phyloP scores from a whole-genome alignment of 2,329 filamentous ascomycete genomes.

The Xylaria sp. region DNA sequence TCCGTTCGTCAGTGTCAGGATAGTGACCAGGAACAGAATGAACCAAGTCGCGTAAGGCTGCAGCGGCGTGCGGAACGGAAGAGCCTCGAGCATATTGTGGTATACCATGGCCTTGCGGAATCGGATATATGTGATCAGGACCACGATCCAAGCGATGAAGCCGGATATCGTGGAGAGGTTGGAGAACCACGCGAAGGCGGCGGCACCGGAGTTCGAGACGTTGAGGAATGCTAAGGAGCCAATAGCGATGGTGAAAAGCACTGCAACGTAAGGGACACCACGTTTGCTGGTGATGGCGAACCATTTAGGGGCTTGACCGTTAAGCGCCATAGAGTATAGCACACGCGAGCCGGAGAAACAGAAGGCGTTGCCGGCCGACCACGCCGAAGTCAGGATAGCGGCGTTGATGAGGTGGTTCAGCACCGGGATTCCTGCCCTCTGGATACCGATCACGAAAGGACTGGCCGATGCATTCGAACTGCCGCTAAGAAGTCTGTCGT shows the following conservation, averaged over 20 bases:
- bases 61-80: conserved; percentile 64
- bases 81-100: conserved; percentile 61
- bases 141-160: conserved; percentile 69
- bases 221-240: conserved; percentile 78
- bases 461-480: conserved; percentile 70
- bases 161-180: conserved; percentile 74
- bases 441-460: conserved; percentile 75
- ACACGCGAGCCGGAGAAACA: conserved; percentile 76
- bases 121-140: conserved; percentile 68
- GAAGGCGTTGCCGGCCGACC: conserved; percentile 70
- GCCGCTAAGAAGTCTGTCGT: conserved; percentile 67
- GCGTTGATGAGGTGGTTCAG: conserved; percentile 76
- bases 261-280: conserved; percentile 69
- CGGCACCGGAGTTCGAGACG: conserved; percentile 68
- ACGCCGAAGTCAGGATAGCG: conserved; percentile 73
- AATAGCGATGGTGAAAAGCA: conserved; percentile 67
- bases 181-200: conserved; percentile 77
- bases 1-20: conserved; percentile 79
- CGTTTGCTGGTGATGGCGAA: conserved; percentile 70
- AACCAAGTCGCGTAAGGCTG: conserved; percentile 74
- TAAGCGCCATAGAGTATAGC: conserved; percentile 74
- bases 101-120: conserved; percentile 67
- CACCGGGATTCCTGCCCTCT: conserved; percentile 69
- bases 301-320: conserved; percentile 71
- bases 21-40: conserved; percentile 65